phyloP scores from a whole-genome alignment of 2,329 filamentous ascomycete species.

The Aspergillus amoenus region DNA sequence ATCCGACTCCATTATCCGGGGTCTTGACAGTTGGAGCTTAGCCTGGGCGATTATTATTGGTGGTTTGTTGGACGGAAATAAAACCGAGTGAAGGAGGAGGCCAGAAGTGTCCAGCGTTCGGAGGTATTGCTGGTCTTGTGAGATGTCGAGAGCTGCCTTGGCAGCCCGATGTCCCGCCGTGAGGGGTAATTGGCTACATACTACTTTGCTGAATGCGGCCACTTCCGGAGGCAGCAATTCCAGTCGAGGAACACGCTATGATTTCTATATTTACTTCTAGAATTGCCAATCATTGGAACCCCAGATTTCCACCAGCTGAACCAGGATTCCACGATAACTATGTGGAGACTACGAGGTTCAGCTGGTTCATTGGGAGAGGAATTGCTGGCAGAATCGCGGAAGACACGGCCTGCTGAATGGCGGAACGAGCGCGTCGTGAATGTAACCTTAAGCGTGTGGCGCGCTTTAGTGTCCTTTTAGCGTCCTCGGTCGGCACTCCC shows the following conservation, averaged over 20 bases:
- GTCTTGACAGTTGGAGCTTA: not conserved
- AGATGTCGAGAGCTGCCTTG: not conserved
- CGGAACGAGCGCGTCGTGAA: not conserved
- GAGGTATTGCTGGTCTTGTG: not conserved
- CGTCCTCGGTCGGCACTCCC: too few relatives aligned
- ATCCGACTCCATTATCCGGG: conserved; percentile 9
- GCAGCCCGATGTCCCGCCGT: not conserved
- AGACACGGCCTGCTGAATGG: not conserved
- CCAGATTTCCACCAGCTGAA: not conserved
- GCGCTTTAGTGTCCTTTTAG: not conserved
- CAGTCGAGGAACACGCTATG: not conserved
- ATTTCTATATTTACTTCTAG: not conserved
- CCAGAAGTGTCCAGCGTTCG: not conserved
- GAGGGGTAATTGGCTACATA: not conserved
- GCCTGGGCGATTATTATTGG: not conserved
- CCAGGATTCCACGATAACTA: not conserved
- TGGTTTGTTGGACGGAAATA: not conserved
- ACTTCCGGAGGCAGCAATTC: not conserved
- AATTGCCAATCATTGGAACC: not conserved
- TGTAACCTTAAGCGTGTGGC: conserved; percentile 8
- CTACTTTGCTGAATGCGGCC: not conserved
- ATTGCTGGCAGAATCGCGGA: not conserved
- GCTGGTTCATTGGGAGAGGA: not conserved
- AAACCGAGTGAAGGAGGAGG: not conserved
- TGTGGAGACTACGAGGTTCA: not conserved